Percentiles rank a stretch among this genome's conserved stretches.
Conservation (phyloP, 2,329 filamentous ascomycete species). For the Paraphoma sp. region DNA sequence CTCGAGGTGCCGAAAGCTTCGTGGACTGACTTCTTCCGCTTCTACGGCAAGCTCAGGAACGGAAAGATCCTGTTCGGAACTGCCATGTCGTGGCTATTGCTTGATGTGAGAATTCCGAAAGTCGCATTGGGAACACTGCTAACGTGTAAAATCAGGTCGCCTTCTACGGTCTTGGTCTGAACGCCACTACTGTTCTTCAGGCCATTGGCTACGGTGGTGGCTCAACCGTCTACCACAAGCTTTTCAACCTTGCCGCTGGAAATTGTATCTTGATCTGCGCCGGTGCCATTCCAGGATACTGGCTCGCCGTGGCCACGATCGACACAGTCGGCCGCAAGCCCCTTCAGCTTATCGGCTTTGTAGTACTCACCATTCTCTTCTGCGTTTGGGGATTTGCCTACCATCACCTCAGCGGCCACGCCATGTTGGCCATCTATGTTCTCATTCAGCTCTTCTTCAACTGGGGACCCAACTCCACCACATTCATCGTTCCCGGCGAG, state of each 20-base stretch:
- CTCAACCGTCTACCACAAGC: constrained; percentile 70
- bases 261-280: constrained; percentile 81
- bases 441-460: constrained; percentile 61
- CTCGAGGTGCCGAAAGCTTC: constrained; percentile 73
- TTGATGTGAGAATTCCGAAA: constrained; percentile 58
- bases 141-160: background rate
- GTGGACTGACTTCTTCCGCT: constrained; percentile 72
- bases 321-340: constrained; percentile 69
- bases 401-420: constrained; percentile 44
- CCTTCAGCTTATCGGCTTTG: constrained; percentile 43
- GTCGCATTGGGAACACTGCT: background rate
- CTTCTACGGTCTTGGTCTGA: constrained; percentile 66
- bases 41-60: constrained; percentile 76
- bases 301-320: constrained; percentile 62
- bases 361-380: constrained; percentile 45
- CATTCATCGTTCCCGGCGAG: constrained; percentile 60
- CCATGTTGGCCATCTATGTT: constrained; percentile 56
- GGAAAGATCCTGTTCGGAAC: constrained; percentile 77
- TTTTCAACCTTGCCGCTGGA: constrained; percentile 78
- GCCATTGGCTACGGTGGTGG: constrained; percentile 72
- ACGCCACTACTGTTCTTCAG: constrained; percentile 74
- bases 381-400: constrained; percentile 66
- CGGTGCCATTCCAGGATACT: constrained; percentile 82
- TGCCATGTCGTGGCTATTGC: constrained; percentile 72
- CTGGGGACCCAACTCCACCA: constrained; percentile 57